Evolutionary conservation across 129 eudicot species (phyloP), one percentile per base, ranked within the genome.

Genomic region (Solidago caesia): DNA sequence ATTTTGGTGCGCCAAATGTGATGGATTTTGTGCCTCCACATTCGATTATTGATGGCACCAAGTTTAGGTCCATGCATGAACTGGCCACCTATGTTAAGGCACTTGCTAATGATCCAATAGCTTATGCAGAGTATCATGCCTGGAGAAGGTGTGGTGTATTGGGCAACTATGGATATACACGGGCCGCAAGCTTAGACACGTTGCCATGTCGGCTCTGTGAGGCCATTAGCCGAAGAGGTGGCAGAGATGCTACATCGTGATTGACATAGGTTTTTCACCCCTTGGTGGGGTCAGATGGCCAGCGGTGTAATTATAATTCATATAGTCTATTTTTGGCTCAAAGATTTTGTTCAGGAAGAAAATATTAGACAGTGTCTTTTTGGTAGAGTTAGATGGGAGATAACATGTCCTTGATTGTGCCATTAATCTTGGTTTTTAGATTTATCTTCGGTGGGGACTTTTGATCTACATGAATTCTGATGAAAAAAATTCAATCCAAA

Each of bases 61-160:
- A 85, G 41, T 95, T 87, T 48, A 76, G 84, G 48, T 89, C 99
- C 0, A 75, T 95, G 79, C 91, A 84, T 72, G 90, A 91, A 69
- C 73, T 95, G 71, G 97, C 96, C 29, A 47, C 84, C 2, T 95
- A 87, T 64, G 90, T 95, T 4, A 95, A 87, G 81, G 84, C 84
- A 7, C 79, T 95, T 70, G 97, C 99, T 25, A 78, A 85, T 79
- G 97, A 95, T 85, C 97, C 99, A 4, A 75, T 89, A 41, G 97
- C 92, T 16, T 95, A 95, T 78, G 90, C 86, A 2, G 97, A 95
- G 80, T 95, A 87, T 59, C 99, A 95, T 81, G 97, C 99, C 6
- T 95, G 99, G 99, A 87, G 99, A 81, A 83, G 99, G 75, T 95
- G 99, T 55, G 99, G 99, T 12, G 89, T 95, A 15, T 56, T 89